Evolutionary conservation across 164 flowering plant genomes (phyloP).

Genomic region (Pachysandra terminalis): DNA sequence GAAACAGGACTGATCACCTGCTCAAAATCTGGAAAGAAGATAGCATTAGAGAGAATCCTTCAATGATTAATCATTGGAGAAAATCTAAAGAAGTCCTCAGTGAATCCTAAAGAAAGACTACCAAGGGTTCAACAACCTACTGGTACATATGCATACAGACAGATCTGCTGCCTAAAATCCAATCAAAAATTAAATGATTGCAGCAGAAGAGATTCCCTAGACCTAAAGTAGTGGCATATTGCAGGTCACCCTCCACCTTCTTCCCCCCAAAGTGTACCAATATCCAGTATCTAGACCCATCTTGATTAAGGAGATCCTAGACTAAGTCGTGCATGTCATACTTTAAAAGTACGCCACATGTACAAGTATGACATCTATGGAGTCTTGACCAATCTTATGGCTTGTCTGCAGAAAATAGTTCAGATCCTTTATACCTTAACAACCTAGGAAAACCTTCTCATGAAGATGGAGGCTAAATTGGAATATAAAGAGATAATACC

Average conservation of each 20-base stretch:
- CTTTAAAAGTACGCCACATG: not conserved
- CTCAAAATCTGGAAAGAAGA: slow-evolving; percentile 66
- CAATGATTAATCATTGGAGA: not conserved
- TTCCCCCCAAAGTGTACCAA: not conserved
- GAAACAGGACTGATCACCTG: slow-evolving; percentile 75
- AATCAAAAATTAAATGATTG: not conserved
- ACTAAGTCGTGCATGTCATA: not conserved
- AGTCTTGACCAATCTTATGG: not conserved
- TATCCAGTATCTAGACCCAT: not conserved
- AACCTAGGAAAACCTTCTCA: not conserved
- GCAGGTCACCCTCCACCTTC: not conserved
- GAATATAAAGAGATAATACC: slow-evolving; percentile 33
- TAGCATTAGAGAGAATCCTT: slow-evolving; percentile 5
- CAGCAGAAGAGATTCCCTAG: not conserved
- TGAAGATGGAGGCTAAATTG: not conserved
- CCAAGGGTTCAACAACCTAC: not conserved
- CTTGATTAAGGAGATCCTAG: not conserved
- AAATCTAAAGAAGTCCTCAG: not conserved
- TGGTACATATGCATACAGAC: not conserved
- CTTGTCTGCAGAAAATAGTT: not conserved
- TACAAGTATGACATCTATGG: not conserved
- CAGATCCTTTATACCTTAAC: not conserved
- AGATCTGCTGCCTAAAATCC: not conserved
- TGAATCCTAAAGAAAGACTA: not conserved
- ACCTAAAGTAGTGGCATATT: too few species aligned